Evolutionary conservation across 805 yeast species (phyloP).

Genomic region (Helenozyma rhizophorensis): DNA sequence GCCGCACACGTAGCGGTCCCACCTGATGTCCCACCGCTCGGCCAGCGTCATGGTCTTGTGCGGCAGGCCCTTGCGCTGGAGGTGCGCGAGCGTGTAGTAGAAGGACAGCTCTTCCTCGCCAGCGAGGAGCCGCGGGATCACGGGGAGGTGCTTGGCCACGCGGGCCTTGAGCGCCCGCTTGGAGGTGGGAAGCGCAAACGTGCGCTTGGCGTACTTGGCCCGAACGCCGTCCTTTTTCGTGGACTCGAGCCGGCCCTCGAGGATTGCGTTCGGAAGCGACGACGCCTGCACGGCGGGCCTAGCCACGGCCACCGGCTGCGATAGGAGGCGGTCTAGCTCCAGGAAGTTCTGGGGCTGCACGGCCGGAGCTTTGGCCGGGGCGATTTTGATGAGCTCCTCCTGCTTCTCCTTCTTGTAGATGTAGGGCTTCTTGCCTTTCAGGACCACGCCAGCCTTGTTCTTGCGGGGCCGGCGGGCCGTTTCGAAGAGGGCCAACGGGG

Average conservation of each 20-base stretch:
- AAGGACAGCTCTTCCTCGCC: slow-evolving; percentile 41
- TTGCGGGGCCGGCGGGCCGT: slow-evolving; percentile 4
- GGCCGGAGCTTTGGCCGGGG: not conserved
- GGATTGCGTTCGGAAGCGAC: slow-evolving; percentile 4
- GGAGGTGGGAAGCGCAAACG: slow-evolving; percentile 23
- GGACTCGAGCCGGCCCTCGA: slow-evolving; percentile 3
- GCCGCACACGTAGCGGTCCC: slow-evolving; percentile 50
- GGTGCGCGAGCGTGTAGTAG: slow-evolving; percentile 49
- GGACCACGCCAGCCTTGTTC: too few relatives aligned
- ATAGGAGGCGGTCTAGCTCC: slow-evolving; percentile 4
- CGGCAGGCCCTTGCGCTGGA: slow-evolving; percentile 32
- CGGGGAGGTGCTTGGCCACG: slow-evolving; percentile 19
- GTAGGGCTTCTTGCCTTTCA: slow-evolving; percentile 7
- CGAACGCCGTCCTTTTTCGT: slow-evolving; percentile 3
- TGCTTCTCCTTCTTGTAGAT: slow-evolving; percentile 5
- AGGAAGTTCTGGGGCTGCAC: slow-evolving; percentile 1
- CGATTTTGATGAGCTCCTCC: slow-evolving; percentile 8
- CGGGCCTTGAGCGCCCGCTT: slow-evolving; percentile 26
- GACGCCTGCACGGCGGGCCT: slow-evolving; percentile 1
- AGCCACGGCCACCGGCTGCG: too few relatives aligned
- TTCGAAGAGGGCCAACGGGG: slow-evolving; percentile 2
- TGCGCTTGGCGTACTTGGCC: slow-evolving; percentile 14
- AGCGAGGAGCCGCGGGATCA: slow-evolving; percentile 37
- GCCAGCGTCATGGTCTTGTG: slow-evolving; percentile 41
- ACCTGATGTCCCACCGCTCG: slow-evolving; percentile 45